Base-by-base conservation (phyloP, 106 monocot species). In the Dendrobium huoshanense region DNA sequence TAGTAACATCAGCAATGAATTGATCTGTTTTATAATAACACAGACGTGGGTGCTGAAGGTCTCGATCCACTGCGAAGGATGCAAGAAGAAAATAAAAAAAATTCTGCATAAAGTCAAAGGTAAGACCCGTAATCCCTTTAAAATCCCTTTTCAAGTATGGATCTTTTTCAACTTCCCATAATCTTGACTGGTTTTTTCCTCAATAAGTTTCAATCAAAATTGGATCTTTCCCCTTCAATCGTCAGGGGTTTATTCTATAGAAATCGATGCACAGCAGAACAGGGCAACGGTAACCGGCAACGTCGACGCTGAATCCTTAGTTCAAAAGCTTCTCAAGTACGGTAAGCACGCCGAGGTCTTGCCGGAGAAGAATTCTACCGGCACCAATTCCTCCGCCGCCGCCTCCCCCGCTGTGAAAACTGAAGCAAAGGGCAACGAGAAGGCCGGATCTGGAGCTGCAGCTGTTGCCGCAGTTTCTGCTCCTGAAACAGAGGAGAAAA, bases 281-380 rank as follows among this genome's bases (percentile, higher is more conserved):
- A 92, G 88, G 65, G 92, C 88, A 25, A 82, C 87, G 2, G 89
- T 92, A 4, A 84, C 59, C 5, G 80, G 84, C 25, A 85, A 83
- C 75, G 90, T 96, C 0, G 90, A 89, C 24, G 78, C 79, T 22
- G 88, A 92, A 13, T 81, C 81, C 27, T 84, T 97, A 18, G 31
- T 97, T 44, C 88, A 76, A 77, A 90, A 81, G 79, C 83, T 97
- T 5, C 15, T 41, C 20, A 97, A 86, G 79, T 82, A 86, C 10
- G 84, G 85, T 1, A 97, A 94, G 85, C 90, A 89, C 73, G 92
- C 90, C 2, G 87, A 88, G 82, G 48, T 87, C 19, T 90, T 84
- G 90, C 86, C 88, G 13, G 84, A 91, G 87, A 79, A 74, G 74
- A 86, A 81, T 59, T 18, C 51, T n/a, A 11, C 67, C 10, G 40